Percentiles rank a stretch among this genome's conserved stretches.
These are phyloP conservation scores for Coemansia sp. DNA, from an alignment of 192 early-diverging fungal species.

Conservation along the genomic window DNA sequence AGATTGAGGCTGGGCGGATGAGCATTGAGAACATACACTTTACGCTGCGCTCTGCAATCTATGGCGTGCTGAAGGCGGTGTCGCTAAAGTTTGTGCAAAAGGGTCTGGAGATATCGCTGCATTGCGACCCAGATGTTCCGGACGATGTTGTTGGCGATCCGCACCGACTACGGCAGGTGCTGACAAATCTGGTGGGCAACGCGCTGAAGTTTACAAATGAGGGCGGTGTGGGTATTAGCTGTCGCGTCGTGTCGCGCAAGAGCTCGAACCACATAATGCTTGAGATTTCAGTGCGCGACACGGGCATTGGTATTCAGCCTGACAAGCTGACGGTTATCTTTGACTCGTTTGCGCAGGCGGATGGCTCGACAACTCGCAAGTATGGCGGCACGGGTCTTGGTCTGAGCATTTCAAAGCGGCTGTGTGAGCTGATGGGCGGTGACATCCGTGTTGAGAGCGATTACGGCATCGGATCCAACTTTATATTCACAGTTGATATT, in stretches of 20 bases:
- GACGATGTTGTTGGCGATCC: conserved; percentile 75
- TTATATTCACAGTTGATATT: conserved; percentile 69
- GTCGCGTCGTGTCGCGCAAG: conserved; percentile 39
- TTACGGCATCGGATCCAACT: conserved; percentile 72
- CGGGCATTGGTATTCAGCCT: conserved; percentile 81
- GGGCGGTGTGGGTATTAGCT: conserved; percentile 65
- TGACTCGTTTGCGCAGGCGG: conserved; percentile 81
- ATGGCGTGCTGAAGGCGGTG: conserved; percentile 70
- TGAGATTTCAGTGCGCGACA: conserved; percentile 72
- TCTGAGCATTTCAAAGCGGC: conserved; percentile 76
- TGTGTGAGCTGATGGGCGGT: conserved; percentile 78
- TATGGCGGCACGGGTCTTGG: conserved; percentile 88
- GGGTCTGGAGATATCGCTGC: conserved; percentile 67
- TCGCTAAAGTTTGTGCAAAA: conserved; percentile 75
- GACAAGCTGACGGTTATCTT: conserved; percentile 78
- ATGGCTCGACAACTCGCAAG: conserved; percentile 77
- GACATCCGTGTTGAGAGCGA: conserved; percentile 75
- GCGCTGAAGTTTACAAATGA: conserved; percentile 84
- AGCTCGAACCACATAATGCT: conserved; percentile 56
- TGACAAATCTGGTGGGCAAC: conserved; percentile 82
- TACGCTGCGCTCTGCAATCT: conserved; percentile 61
- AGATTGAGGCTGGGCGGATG: conserved; percentile 85
- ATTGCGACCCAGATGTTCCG: conserved; percentile 68
- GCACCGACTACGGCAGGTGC: conserved; percentile 71
- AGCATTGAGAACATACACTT: conserved; percentile 73